Base-by-base conservation (phyloP, 345 rosid species). In the Diplotaxis tenuifolia region DNA sequence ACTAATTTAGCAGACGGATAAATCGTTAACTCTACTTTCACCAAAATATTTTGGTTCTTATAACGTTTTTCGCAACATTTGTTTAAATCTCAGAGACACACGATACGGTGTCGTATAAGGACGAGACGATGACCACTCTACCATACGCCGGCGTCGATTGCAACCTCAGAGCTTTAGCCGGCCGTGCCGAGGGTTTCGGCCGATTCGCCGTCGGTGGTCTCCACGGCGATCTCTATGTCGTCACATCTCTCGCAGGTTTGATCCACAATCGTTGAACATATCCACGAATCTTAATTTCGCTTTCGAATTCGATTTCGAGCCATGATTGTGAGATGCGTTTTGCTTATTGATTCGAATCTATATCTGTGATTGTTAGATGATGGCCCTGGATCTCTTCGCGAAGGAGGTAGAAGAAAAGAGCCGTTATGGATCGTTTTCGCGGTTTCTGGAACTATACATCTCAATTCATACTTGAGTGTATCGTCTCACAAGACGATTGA, bases 401-500 rank as follows among this genome's bases (percentile, higher is more conserved):
- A 87, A 34, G 97, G 89, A 58, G 93, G 97, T 61, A 69, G 93
- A 36, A 83, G 74, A 54, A 83, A 82, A 63, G 96, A 86, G 79
- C 93, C 96, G 0, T 80, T 85, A 7, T 95, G 96, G 99, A 92
- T 95, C 56, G 90, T 89, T 25, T 95, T 95, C 67, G 82, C 83
- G 15, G 81, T 88, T 25, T 90, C 96, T 6, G 97, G 99, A 64
- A 82, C 86, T 10, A 89, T 95, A 62, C 83, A 86, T 63, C 90
- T 95, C 21, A 71, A 75, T 0, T 88, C 96, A 3, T 89, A 81
- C 84, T 80, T 87, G 82, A 86, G 71, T 66, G 94, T 91, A 8
- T 86, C 91, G 4, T 93, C 98, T 53, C 80, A 86, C 77, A 93
- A 89, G 84, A 93, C 98, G 47, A 76, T 93, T 22, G 98, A 93